phyloP scores from a whole-genome alignment of 768 basidiomycete species.

The Myochromella boudieri region DNA sequence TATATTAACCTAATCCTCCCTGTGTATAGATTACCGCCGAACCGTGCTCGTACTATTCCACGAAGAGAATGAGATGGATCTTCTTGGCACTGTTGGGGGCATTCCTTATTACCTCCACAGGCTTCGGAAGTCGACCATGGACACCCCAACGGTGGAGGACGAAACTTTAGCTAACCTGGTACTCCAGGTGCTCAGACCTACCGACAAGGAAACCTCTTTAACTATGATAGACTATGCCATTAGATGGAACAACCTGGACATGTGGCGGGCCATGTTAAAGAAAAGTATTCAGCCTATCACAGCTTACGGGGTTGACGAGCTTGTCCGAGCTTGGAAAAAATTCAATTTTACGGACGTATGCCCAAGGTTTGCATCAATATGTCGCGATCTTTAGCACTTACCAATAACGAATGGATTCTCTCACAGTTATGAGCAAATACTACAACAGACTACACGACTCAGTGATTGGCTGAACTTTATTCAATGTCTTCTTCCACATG shows the following conservation, averaged over 20 bases:
- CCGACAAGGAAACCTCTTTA: slow-evolving; percentile 13
- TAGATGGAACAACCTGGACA: slow-evolving; percentile 25
- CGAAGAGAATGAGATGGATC: slow-evolving; percentile 1
- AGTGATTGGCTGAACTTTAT: slow-evolving; percentile 22
- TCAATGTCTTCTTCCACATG: slow-evolving; percentile 12
- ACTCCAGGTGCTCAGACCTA: no score
- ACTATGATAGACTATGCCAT: slow-evolving; percentile 22
- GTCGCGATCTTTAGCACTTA: no score
- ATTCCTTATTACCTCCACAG: slow-evolving; percentile 10
- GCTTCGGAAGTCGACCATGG: slow-evolving; percentile 19
- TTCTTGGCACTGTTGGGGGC: slow-evolving; percentile 27
- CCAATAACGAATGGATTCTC: slow-evolving; percentile 15
- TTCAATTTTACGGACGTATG: slow-evolving; percentile 24
- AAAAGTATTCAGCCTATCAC: slow-evolving; percentile 10
- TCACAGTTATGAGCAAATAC: slow-evolving; percentile 25
- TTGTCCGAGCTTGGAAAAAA: slow-evolving; percentile 20
- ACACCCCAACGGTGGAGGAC: slow-evolving; percentile 20
- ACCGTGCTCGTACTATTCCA: slow-evolving; percentile 12
- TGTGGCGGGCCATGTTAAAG: slow-evolving; percentile 26
- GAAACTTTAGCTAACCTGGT: slow-evolving; percentile 12
- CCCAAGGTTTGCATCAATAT: slow-evolving; percentile 15
- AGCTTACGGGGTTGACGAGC: slow-evolving; percentile 11
- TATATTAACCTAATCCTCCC: background rate
- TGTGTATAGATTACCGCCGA: slow-evolving; percentile 14
- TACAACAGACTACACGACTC: slow-evolving; percentile 12